These are phyloP conservation scores for Talinum fruticosum DNA, from an alignment of 148 eudicot genomes.

Conservation along the genomic window DNA sequence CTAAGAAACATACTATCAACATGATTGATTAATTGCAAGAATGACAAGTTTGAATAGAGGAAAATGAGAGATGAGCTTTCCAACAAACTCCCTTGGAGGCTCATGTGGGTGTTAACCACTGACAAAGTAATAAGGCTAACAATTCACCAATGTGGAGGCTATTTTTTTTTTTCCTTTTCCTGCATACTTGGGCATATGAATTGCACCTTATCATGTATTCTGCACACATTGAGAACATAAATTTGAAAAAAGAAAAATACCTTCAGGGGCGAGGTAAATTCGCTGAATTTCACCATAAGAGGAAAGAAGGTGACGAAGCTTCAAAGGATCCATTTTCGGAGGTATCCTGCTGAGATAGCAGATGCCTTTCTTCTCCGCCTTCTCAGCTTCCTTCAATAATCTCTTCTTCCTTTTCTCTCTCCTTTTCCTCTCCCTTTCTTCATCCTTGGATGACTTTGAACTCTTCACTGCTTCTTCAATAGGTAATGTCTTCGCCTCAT, in stretches of 20 bases:
- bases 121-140: neutral
- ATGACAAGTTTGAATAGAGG: neutral
- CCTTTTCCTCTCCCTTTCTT: conserved; percentile 27
- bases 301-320: conserved; percentile 73
- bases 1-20: neutral
- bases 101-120: neutral
- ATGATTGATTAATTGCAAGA: neutral
- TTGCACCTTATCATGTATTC: neutral
- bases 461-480: neutral
- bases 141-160: neutral
- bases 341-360: conserved; percentile 86
- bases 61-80: neutral
- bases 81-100: neutral
- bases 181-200: neutral
- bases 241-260: conserved; percentile 15
- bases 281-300: conserved; percentile 65
- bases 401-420: conserved; percentile 50
- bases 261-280: conserved; percentile 76
- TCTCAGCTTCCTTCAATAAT: conserved; percentile 52
- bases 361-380: conserved; percentile 55
- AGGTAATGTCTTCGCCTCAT: neutral
- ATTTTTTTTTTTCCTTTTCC: neutral
- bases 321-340: conserved; percentile 77
- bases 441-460: conserved; percentile 11
- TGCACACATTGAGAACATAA: neutral